phyloP scores from a whole-genome alignment of 345 rosid species.

The Gossypium arboreum region DNA sequence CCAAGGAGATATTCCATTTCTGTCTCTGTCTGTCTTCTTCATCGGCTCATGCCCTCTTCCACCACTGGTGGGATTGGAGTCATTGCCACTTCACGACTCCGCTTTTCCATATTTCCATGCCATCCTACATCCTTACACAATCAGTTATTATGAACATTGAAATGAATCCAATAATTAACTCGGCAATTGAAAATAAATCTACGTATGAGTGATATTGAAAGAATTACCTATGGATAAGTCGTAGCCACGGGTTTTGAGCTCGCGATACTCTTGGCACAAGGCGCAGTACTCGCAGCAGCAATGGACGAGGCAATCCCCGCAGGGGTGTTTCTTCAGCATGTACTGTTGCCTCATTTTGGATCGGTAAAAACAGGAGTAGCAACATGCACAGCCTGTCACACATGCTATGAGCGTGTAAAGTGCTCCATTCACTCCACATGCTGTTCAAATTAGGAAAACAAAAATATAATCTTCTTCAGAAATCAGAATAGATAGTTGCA shows the following conservation, averaged over 20 bases:
- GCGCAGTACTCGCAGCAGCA: constrained; percentile 36
- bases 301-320: constrained; percentile 33
- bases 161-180: no score
- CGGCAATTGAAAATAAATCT: no score
- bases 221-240: constrained; percentile 32
- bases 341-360: constrained; percentile 36
- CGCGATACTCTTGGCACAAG: constrained; percentile 42
- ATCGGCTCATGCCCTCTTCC: constrained; percentile 32
- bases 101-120: constrained; percentile 33
- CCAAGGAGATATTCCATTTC: background rate
- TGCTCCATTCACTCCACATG: constrained; percentile 27
- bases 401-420: constrained; percentile 26
- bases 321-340: constrained; percentile 19
- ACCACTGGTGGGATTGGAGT: constrained; percentile 16
- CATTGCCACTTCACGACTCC: constrained; percentile 25
- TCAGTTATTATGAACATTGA: background rate
- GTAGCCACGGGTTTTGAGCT: constrained; percentile 33
- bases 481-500: background rate
- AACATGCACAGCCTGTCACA: constrained; percentile 26
- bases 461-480: background rate
- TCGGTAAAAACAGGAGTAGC: constrained; percentile 28
- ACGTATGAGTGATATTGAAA: background rate
- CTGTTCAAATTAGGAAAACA: constrained; percentile 3
- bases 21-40: background rate
- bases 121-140: constrained; percentile 24